phyloP scores from a whole-genome alignment of 345 rosid genomes.

The Geranium rotundifolium region DNA sequence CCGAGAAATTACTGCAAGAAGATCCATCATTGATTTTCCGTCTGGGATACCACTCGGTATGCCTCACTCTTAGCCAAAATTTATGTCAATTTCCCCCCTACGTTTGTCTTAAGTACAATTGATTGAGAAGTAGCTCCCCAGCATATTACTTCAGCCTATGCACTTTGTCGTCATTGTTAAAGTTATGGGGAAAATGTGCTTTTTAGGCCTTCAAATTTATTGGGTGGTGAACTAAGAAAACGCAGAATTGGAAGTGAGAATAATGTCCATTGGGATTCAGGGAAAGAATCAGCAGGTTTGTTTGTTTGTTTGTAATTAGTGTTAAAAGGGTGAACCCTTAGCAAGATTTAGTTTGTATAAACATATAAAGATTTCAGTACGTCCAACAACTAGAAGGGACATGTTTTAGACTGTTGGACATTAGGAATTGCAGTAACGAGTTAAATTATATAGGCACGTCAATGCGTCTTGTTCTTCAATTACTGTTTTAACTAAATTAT shows the following conservation, averaged over 20 bases:
- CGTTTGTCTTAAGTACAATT: too few species aligned
- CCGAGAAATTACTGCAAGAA: conserved; percentile 49
- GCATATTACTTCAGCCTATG: background rate
- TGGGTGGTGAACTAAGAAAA: too few species aligned
- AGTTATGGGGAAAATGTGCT: background rate
- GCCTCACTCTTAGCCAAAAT: background rate
- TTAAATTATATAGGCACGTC: background rate
- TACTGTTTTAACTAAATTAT: background rate
- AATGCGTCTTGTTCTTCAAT: too few species aligned
- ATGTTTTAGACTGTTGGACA: background rate
- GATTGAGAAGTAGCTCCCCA: background rate
- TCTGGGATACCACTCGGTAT: conserved; percentile 90
- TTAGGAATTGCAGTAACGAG: background rate
- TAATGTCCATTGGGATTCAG: too few species aligned
- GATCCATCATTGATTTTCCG: conserved; percentile 68
- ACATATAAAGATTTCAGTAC: background rate
- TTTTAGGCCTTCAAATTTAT: background rate
- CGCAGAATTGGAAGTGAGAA: too few species aligned
- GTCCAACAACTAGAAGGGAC: background rate
- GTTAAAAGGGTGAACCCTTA: too few species aligned
- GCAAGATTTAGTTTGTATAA: background rate
- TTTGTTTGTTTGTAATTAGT: background rate
- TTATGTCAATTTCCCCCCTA: background rate
- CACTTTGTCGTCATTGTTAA: background rate
- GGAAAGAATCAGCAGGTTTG: background rate